Conservation (phyloP, 2,329 filamentous ascomycete genomes). For the Camptophora hylomeconis region DNA sequence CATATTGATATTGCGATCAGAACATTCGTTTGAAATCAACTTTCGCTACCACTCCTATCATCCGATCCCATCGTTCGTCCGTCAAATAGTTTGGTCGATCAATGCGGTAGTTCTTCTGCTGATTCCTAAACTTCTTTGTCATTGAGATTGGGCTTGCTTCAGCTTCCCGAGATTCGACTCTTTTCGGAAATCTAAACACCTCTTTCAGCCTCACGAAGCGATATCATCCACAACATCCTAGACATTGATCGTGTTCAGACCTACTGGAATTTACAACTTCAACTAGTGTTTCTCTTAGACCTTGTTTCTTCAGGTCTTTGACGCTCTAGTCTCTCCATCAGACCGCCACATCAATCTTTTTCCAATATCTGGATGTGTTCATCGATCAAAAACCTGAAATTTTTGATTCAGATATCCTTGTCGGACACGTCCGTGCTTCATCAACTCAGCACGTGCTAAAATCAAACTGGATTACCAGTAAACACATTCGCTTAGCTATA, state of each 20-base stretch:
- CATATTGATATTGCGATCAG: neutral
- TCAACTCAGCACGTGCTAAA: no score
- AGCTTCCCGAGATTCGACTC: slow-evolving; percentile 20
- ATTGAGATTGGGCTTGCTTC: slow-evolving; percentile 18
- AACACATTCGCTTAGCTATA: slow-evolving; percentile 33
- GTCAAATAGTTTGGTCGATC: slow-evolving; percentile 23
- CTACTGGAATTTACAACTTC: no score
- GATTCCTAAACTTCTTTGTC: slow-evolving; percentile 22
- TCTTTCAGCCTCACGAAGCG: neutral
- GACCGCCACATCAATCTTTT: no score
- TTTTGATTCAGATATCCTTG: no score
- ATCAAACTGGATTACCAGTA: no score
- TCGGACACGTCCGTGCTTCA: no score
- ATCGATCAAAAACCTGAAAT: no score
- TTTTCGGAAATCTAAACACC: slow-evolving; percentile 15
- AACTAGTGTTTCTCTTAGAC: no score
- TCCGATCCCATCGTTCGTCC: slow-evolving; percentile 1
- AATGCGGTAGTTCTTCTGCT: slow-evolving; percentile 25
- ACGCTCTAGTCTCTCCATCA: no score
- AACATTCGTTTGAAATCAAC: slow-evolving; percentile 4
- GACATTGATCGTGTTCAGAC: neutral
- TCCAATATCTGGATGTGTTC: no score
- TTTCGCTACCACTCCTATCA: slow-evolving; percentile 1
- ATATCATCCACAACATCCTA: neutral
- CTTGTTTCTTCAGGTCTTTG: no score